Conservation (phyloP, 2,329 filamentous ascomycete species). For the Neophaeococcomyces aloes region DNA sequence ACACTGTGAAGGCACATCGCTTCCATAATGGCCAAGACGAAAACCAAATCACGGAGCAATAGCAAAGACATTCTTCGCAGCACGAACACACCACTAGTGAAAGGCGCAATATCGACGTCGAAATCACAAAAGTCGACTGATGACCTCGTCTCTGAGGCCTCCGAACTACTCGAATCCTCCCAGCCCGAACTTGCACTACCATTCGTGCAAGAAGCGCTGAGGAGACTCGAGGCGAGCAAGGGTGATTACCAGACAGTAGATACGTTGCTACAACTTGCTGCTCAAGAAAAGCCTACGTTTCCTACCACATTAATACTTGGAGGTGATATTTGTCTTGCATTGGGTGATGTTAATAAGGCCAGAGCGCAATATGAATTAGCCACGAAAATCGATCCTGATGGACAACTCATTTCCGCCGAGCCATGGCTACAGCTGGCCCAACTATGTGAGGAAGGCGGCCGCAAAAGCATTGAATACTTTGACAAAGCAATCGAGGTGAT, state of each 20-base stretch:
- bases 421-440: slow-evolving; percentile 95
- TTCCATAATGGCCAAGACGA: slow-evolving; percentile 3
- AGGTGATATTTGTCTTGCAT: slow-evolving; percentile 70
- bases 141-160: slow-evolving; percentile 47
- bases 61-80: slow-evolving; percentile 6
- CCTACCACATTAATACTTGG: slow-evolving; percentile 58
- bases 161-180: slow-evolving; percentile 47
- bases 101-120: background rate
- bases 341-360: slow-evolving; percentile 69
- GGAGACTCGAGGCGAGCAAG: slow-evolving; percentile 23
- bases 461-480: slow-evolving; percentile 51
- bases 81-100: slow-evolving; percentile 5
- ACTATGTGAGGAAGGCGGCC: slow-evolving; percentile 56
- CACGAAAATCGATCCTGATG: slow-evolving; percentile 65
- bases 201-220: slow-evolving; percentile 44
- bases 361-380: slow-evolving; percentile 62
- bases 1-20: no score
- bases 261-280: slow-evolving; percentile 16
- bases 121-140: slow-evolving; percentile 42
- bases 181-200: slow-evolving; percentile 48
- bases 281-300: slow-evolving; percentile 19
- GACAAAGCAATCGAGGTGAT: slow-evolving; percentile 59
- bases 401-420: slow-evolving; percentile 60
- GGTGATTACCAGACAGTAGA: slow-evolving; percentile 19
- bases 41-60: slow-evolving; percentile 7